Percentiles rank a stretch among this genome's conserved stretches.
These are phyloP conservation scores for Triticum urartu DNA, from an alignment of 176 grass and related monocot species.

Conservation along the genomic window DNA sequence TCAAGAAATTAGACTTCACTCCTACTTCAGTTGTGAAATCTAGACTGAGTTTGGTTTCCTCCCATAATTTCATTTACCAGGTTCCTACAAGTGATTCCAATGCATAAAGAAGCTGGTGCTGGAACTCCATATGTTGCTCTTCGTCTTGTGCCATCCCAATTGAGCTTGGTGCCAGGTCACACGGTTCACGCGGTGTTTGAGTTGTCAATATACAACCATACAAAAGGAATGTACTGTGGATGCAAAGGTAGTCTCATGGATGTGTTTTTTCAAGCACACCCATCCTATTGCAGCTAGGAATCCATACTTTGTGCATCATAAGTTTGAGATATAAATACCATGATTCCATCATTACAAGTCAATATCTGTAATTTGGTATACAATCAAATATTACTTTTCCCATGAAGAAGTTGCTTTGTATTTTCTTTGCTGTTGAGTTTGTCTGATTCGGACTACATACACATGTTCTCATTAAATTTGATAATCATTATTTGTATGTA, in stretches of 20 bases:
- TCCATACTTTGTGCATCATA: not conserved
- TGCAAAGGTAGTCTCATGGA: conserved; percentile 21
- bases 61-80: conserved; percentile 2
- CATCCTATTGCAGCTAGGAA: not conserved
- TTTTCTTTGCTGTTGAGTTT: not conserved
- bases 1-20: not conserved
- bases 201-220: conserved; percentile 39
- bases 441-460: not conserved
- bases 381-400: not conserved
- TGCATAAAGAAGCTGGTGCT: not conserved
- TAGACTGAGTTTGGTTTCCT: not conserved
- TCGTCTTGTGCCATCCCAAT: not conserved
- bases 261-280: not conserved
- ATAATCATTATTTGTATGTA: not conserved
- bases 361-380: not conserved
- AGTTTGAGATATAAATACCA: not conserved
- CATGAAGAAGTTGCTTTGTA: not conserved
- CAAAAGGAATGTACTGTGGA: conserved; percentile 6
- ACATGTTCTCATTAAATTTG: not conserved
- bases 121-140: conserved; percentile 26
- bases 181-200: not conserved
- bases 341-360: not conserved
- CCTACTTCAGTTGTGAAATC: not conserved
- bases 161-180: not conserved
- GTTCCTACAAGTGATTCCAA: not conserved